Conservation (phyloP, 2,329 filamentous ascomycete genomes). For the Penicillium brasilianum region DNA sequence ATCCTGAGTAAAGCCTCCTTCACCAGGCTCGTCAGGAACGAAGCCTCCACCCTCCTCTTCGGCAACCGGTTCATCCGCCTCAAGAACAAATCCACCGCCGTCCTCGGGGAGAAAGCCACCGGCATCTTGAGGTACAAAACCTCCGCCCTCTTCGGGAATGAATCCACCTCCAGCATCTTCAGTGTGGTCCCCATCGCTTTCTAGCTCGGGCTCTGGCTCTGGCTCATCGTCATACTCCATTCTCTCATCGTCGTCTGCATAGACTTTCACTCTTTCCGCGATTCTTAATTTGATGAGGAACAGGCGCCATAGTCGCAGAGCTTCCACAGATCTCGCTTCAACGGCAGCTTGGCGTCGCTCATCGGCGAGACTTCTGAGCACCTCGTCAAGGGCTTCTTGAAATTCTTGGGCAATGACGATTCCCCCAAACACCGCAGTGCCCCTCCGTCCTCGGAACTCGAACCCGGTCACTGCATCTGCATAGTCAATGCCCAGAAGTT, state of each 20-base stretch:
- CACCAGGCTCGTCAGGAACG: background rate
- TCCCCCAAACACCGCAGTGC: slow-evolving; percentile 81
- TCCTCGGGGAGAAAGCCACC: background rate
- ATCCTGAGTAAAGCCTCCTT: slow-evolving; percentile 31
- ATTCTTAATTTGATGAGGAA: slow-evolving; percentile 69
- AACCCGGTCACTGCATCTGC: slow-evolving; percentile 91
- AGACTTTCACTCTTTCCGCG: slow-evolving; percentile 71
- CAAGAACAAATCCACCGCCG: background rate
- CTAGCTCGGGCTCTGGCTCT: slow-evolving; percentile 41
- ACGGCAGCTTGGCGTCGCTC: slow-evolving; percentile 67
- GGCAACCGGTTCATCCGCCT: background rate
- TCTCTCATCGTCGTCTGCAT: slow-evolving; percentile 47
- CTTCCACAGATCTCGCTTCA: slow-evolving; percentile 56
- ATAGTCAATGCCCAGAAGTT: slow-evolving; percentile 78
- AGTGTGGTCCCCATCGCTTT: slow-evolving; percentile 35
- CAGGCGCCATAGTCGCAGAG: slow-evolving; percentile 63
- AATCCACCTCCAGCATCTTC: slow-evolving; percentile 27
- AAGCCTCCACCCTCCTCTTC: background rate
- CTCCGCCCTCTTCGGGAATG: slow-evolving; percentile 10
- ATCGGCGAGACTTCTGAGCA: slow-evolving; percentile 70
- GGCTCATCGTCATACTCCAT: slow-evolving; percentile 45
- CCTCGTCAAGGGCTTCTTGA: slow-evolving; percentile 71
- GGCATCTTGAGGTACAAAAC: slow-evolving; percentile 10
- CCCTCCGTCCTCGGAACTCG: slow-evolving; percentile 80
- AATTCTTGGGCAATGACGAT: slow-evolving; percentile 76